phyloP scores from a whole-genome alignment of 2,329 filamentous ascomycete genomes.

The Aspergillus oerlinghausenensis region DNA sequence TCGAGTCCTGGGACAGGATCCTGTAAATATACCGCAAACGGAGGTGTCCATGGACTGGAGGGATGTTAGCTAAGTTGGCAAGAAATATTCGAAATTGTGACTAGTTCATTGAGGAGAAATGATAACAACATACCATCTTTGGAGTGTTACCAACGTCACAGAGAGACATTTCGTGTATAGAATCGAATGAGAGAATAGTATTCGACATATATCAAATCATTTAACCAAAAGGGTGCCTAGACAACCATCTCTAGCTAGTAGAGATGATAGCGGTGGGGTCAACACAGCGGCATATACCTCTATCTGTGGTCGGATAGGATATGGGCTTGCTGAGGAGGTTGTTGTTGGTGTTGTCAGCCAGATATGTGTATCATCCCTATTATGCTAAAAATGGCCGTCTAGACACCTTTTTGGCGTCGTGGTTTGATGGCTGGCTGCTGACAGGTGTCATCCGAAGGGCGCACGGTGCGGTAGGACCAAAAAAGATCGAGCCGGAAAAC shows the following conservation, averaged over 20 bases:
- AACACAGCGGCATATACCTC: no score
- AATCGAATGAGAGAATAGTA: neutral
- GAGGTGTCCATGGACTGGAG: constrained; percentile 36
- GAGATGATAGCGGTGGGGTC: no score
- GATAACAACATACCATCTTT: neutral
- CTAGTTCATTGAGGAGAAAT: neutral
- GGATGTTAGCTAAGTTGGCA: constrained; percentile 1
- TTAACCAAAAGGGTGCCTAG: no score
- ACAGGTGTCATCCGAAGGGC: neutral
- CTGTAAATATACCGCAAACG: constrained; percentile 34
- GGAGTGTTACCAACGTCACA: neutral
- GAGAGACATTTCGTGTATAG: neutral
- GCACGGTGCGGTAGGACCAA: neutral
- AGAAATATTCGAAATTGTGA: neutral
- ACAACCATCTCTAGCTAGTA: no score
- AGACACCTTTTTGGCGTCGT: no score
- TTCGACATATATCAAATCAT: no score
- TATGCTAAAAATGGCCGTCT: no score
- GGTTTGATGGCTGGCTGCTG: no score
- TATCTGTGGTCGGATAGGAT: neutral
- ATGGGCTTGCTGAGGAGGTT: neutral
- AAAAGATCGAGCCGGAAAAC: neutral
- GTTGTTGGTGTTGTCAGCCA: no score
- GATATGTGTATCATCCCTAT: no score
- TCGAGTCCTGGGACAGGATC: constrained; percentile 29